These are phyloP conservation scores for Conoideocrella luteorostrata DNA, from an alignment of 2,329 filamentous ascomycete genomes.

Conservation along the genomic window DNA sequence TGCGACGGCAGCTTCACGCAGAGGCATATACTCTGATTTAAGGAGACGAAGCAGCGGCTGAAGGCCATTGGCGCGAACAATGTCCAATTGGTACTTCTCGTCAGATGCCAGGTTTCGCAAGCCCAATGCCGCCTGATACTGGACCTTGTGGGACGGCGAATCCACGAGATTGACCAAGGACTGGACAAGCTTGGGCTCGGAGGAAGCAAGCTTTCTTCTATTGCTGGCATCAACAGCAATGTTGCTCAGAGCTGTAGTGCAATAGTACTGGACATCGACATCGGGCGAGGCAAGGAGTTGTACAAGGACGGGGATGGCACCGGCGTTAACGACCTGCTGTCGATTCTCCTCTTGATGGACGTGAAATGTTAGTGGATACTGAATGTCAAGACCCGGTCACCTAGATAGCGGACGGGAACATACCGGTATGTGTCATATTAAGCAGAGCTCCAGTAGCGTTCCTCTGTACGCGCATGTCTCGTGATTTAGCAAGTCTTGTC, in stretches of 20 bases:
- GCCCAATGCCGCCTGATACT: constrained; percentile 92
- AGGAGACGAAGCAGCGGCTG: constrained; percentile 80
- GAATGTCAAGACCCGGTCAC: neutral
- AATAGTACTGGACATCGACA: constrained; percentile 98
- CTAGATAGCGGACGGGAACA: too few species aligned
- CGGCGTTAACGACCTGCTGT: constrained; percentile 93
- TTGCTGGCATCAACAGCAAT: constrained; percentile 93
- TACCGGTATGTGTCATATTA: constrained; percentile 99
- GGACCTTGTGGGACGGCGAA: constrained; percentile 92
- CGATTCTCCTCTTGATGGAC: constrained; percentile 75
- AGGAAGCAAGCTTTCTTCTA: constrained; percentile 82
- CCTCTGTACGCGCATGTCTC: constrained; percentile 96
- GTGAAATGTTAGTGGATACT: neutral
- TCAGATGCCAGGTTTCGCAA: constrained; percentile 94
- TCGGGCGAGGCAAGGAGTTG: constrained; percentile 88
- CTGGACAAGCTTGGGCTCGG: constrained; percentile 85
- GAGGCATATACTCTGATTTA: constrained; percentile 89
- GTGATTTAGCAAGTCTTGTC: constrained; percentile 88
- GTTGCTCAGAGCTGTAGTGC: constrained; percentile 95
- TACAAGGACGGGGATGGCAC: constrained; percentile 95
- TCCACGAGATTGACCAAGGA: constrained; percentile 96
- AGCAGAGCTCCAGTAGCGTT: constrained; percentile 94
- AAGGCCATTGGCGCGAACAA: constrained; percentile 83
- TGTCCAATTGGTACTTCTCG: constrained; percentile 97
- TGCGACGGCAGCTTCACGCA: constrained; percentile 93